phyloP scores from a whole-genome alignment of 2,329 filamentous ascomycete species.

The Pezicula rhizophila region DNA sequence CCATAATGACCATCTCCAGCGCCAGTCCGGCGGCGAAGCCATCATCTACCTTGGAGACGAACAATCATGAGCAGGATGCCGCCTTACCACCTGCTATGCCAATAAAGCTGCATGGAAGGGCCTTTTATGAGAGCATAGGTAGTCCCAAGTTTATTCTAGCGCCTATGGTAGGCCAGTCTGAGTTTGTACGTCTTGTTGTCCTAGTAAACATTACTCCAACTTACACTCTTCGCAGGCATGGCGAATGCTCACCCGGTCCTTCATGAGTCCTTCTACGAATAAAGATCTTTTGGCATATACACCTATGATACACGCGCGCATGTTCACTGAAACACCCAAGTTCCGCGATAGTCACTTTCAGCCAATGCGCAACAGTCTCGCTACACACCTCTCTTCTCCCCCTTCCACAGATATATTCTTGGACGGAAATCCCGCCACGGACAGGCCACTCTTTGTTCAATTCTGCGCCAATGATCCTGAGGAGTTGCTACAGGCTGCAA shows the following conservation, averaged over 20 bases:
- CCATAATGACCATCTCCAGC: constrained; percentile 13
- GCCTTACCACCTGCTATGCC: background rate
- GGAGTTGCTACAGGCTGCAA: constrained; percentile 73
- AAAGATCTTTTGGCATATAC: constrained; percentile 76
- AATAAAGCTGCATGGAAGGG: constrained; percentile 70
- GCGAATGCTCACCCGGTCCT: constrained; percentile 93
- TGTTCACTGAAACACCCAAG: constrained; percentile 71
- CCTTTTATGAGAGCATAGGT: constrained; percentile 92
- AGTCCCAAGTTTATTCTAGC: constrained; percentile 86
- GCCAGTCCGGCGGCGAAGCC: constrained; percentile 4
- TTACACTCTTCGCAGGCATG: constrained; percentile 63
- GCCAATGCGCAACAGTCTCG: constrained; percentile 36
- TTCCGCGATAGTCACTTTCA: constrained; percentile 82
- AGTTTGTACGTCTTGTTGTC: constrained; percentile 65
- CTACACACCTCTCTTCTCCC: constrained; percentile 29
- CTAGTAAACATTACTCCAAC: background rate
- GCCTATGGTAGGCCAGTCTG: constrained; percentile 97
- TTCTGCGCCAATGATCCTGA: constrained; percentile 88
- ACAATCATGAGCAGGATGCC: background rate
- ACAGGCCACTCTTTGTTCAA: constrained; percentile 89
- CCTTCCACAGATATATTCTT: constrained; percentile 48
- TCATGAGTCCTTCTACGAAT: constrained; percentile 62
- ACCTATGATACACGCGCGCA: constrained; percentile 90
- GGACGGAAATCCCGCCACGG: constrained; percentile 78
- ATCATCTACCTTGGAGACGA: background rate